Evolutionary conservation across 108 stramenopile genomes (phyloP).

Genomic region (Skeletonema grethae): DNA sequence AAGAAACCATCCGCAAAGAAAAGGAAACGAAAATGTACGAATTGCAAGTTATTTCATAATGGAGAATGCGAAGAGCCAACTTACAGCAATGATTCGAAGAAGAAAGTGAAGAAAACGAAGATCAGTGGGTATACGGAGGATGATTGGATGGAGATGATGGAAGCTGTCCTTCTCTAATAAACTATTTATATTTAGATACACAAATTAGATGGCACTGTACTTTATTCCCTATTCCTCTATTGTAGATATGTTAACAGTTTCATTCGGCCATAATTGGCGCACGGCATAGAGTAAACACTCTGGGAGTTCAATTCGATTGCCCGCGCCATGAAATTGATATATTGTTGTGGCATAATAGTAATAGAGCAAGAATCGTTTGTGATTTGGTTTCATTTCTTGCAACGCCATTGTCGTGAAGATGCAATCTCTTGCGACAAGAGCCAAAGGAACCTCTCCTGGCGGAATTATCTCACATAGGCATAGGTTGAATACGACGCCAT

Average conservation of each 20-base stretch:
- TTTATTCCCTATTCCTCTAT: not conserved
- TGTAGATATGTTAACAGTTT: not conserved
- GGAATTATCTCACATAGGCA: not conserved
- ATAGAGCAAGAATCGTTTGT: slow-evolving; percentile 16
- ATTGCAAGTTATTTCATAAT: not conserved
- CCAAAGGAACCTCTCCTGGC: not conserved
- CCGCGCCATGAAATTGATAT: slow-evolving; percentile 5
- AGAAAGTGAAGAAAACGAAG: not conserved
- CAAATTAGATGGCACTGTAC: not conserved
- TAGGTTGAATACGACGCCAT: not conserved
- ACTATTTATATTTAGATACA: too few species aligned
- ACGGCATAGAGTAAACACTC: not conserved
- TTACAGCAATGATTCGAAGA: not conserved
- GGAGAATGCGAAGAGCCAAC: not conserved
- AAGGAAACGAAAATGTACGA: not conserved
- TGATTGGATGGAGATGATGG: not conserved
- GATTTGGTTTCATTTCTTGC: not conserved
- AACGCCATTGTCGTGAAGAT: not conserved
- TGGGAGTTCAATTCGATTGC: slow-evolving; percentile 7
- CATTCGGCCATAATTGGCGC: not conserved
- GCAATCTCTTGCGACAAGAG: not conserved
- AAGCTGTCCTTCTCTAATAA: too few species aligned
- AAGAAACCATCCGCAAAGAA: not conserved
- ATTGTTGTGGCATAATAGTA: slow-evolving; percentile 14
- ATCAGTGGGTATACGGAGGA: not conserved